Conservation (phyloP, 345 rosid species). For the Populus pruinosa region DNA sequence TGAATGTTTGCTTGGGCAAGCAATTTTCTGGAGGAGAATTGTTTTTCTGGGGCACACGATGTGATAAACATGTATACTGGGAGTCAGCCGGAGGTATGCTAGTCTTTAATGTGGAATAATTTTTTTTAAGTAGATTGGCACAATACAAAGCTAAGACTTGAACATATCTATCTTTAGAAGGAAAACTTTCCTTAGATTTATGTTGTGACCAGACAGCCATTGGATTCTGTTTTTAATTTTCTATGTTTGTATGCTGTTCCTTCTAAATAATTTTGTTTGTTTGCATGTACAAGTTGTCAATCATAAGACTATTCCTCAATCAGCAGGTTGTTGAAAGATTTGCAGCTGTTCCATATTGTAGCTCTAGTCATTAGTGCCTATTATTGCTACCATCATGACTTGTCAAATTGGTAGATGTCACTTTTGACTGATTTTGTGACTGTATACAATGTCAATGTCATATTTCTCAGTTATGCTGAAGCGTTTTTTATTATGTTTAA, state of each 20-base stretch:
- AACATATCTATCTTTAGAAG: background rate
- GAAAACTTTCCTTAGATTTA: background rate
- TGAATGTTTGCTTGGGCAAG: slow-evolving; percentile 92
- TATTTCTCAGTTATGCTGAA: too few relatives aligned
- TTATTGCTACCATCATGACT: background rate
- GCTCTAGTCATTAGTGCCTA: background rate
- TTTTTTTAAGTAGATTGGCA: background rate
- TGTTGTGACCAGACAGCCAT: background rate
- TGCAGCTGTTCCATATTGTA: background rate
- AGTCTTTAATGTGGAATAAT: background rate
- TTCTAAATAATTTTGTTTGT: background rate
- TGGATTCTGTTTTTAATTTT: background rate
- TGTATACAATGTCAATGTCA: too few relatives aligned
- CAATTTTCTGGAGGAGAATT: slow-evolving; percentile 88
- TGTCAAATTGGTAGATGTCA: too few relatives aligned
- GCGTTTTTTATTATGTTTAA: too few relatives aligned
- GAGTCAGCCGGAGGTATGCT: slow-evolving; percentile 59
- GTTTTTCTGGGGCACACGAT: slow-evolving; percentile 81
- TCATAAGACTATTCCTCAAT: background rate
- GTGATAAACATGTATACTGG: slow-evolving; percentile 77
- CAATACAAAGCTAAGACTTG: background rate
- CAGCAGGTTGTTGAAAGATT: background rate
- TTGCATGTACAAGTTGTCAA: background rate
- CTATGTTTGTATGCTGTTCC: background rate
- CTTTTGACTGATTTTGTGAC: too few relatives aligned